A percentile compares a stretch with the other conserved stretches of the same genome.
phyloP scores from a whole-genome alignment of 2,329 filamentous ascomycete species.

The Aspergillus sp. region DNA sequence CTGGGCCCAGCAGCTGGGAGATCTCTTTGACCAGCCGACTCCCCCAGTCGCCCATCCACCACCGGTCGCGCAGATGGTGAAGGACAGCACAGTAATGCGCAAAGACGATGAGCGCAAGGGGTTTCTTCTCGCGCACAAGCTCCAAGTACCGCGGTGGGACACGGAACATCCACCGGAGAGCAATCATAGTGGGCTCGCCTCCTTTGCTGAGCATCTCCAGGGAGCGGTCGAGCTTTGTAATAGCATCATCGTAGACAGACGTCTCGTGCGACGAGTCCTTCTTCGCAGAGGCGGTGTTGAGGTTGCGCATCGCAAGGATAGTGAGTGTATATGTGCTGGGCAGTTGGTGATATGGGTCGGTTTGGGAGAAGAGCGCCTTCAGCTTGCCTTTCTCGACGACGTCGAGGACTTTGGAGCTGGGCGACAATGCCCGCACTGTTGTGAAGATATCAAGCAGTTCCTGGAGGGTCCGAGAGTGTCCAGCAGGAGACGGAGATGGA shows the following conservation, averaged over 20 bases:
- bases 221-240: slow-evolving; percentile 2
- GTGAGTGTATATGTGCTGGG: slow-evolving; percentile 10
- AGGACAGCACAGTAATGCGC: slow-evolving; percentile 13
- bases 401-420: background rate
- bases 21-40: slow-evolving; percentile 8
- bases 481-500: background rate
- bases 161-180: slow-evolving; percentile 8
- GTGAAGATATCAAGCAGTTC: background rate
- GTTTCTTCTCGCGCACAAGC: background rate
- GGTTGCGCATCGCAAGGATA: slow-evolving; percentile 6
- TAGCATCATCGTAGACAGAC: slow-evolving; percentile 3
- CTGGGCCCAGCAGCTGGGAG: slow-evolving; percentile 15
- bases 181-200: slow-evolving; percentile 5
- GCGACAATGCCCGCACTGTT: background rate
- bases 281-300: background rate
- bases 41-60: slow-evolving; percentile 13
- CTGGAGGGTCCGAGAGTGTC: background rate
- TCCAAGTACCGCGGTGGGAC: slow-evolving; percentile 3
- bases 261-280: background rate
- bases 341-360: slow-evolving; percentile 1
- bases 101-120: slow-evolving; percentile 9
- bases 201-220: slow-evolving; percentile 10
- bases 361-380: background rate
- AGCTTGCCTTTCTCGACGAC: background rate
- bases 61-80: slow-evolving; percentile 11